Conservation (phyloP, 163 green algal genomes). For the Chlamydomonas reinhardtii region DNA sequence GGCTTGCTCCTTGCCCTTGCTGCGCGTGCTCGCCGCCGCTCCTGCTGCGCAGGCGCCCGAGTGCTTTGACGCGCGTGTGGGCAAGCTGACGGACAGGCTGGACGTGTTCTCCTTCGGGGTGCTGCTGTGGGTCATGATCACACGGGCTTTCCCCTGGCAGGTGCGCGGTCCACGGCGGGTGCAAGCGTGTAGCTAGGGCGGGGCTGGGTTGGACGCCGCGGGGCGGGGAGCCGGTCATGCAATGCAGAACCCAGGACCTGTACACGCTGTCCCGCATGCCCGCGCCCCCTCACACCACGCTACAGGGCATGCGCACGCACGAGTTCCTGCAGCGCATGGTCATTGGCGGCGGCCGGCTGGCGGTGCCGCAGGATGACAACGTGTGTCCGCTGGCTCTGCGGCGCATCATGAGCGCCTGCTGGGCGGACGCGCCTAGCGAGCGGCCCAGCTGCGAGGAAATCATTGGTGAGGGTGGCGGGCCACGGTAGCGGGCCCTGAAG, state of each 20-base stretch:
- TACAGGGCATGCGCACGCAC: constrained; percentile 43
- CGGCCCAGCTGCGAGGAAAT: constrained; percentile 40
- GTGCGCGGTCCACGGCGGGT: neutral
- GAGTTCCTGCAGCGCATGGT: constrained; percentile 55
- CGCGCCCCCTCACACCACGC: neutral
- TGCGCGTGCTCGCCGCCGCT: no score
- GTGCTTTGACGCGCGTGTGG: constrained; percentile 44
- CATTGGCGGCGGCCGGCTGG: constrained; percentile 34
- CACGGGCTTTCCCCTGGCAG: constrained; percentile 28
- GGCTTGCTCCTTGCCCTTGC: no score
- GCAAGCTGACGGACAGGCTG: constrained; percentile 36
- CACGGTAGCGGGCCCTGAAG: no score
- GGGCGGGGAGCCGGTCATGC: no score
- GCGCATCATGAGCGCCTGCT: constrained; percentile 27
- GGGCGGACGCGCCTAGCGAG: constrained; percentile 30
- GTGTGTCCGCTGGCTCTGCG: constrained; percentile 44
- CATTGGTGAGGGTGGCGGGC: neutral
- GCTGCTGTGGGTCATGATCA: constrained; percentile 47
- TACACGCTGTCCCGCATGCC: no score
- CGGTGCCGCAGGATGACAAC: constrained; percentile 43
- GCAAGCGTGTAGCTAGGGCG: no score
- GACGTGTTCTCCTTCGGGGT: constrained; percentile 48
- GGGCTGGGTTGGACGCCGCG: no score
- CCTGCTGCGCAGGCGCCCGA: neutral
- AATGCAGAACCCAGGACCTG: no score